Percentiles rank a stretch among this genome's conserved stretches.
Evolutionary conservation across 192 early-diverging fungal genomes (phyloP).

Genomic region (Geranomyces variabilis): DNA sequence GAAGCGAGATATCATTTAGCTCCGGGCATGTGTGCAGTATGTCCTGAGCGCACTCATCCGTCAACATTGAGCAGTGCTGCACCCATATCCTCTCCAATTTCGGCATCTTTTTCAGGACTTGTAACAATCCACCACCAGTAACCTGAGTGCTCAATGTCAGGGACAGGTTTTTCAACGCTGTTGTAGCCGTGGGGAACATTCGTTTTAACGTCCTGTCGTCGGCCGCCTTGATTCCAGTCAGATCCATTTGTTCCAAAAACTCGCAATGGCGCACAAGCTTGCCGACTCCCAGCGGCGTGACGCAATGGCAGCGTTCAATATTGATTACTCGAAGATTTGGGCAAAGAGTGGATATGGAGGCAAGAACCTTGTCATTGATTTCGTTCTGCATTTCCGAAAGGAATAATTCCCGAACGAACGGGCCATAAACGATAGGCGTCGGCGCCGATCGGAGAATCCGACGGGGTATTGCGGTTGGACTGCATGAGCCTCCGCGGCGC

Average conservation of each 20-base stretch:
- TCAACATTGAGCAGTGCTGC: constrained; percentile 28
- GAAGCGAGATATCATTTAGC: constrained; percentile 26
- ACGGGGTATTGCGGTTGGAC: neutral
- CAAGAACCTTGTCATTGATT: constrained; percentile 9
- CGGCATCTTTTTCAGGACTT: neutral
- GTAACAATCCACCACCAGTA: constrained; percentile 12
- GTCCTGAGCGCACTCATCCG: neutral
- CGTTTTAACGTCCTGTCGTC: constrained; percentile 10
- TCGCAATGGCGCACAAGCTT: constrained; percentile 9
- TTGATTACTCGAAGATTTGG: constrained; percentile 22
- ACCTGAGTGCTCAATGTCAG: constrained; percentile 12
- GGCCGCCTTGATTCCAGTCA: constrained; percentile 15
- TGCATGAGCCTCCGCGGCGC: constrained; percentile 17
- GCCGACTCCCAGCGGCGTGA: constrained; percentile 14
- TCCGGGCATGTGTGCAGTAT: constrained; percentile 8
- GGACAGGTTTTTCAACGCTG: constrained; percentile 16
- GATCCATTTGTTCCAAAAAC: constrained; percentile 26
- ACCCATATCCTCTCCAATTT: constrained; percentile 24
- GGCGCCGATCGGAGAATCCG: constrained; percentile 22
- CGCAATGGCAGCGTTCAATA: constrained; percentile 16
- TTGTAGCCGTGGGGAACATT: constrained; percentile 4
- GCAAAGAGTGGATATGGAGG: constrained; percentile 4
- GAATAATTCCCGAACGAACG: constrained; percentile 3
- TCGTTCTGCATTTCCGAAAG: constrained; percentile 17
- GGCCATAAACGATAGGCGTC: constrained; percentile 9